Percentiles rank a stretch among this genome's conserved stretches.
Evolutionary conservation across 2,329 filamentous ascomycete genomes (phyloP).

Genomic region (Colletotrichum nymphaeae): DNA sequence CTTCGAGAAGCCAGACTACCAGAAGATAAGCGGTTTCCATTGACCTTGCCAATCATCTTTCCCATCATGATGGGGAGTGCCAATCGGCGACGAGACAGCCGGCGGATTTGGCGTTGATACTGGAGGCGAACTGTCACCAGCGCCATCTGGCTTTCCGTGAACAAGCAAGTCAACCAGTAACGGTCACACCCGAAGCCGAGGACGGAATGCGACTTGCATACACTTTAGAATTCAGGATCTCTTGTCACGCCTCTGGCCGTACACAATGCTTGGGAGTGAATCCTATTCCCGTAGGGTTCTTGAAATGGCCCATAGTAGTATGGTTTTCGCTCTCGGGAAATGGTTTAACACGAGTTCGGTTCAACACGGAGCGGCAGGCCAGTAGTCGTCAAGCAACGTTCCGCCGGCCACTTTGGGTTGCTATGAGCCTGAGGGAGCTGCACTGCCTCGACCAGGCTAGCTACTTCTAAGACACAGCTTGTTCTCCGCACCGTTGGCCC

Average conservation of each 20-base stretch:
- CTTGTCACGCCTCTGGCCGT: neutral
- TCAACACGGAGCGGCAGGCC: neutral
- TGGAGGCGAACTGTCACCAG: constrained; percentile 36
- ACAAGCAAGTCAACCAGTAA: constrained; percentile 65
- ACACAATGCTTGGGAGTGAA: neutral
- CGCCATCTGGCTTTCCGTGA: constrained; percentile 45
- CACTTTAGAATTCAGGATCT: constrained; percentile 39
- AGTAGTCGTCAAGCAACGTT: constrained; percentile 7
- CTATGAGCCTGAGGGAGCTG: neutral
- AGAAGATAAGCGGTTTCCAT: no score
- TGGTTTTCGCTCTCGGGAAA: neutral
- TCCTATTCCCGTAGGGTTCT: neutral
- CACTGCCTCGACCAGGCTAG: constrained; percentile 20
- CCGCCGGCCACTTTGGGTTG: constrained; percentile 4
- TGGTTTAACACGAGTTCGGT: constrained; percentile 10
- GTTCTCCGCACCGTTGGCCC: constrained; percentile 33
- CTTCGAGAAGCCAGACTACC: no score
- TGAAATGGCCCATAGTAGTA: neutral
- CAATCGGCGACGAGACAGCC: constrained; percentile 33
- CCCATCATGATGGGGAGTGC: neutral
- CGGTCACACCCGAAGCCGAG: constrained; percentile 62
- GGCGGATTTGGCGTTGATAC: constrained; percentile 33
- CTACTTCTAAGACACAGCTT: neutral
- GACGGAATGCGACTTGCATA: constrained; percentile 64
- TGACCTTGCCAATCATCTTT: no score